Evolutionary conservation across 106 monocot genomes (phyloP), one percentile per base, ranked within the genome.

Genomic region (Dendrobium catenatum): DNA sequence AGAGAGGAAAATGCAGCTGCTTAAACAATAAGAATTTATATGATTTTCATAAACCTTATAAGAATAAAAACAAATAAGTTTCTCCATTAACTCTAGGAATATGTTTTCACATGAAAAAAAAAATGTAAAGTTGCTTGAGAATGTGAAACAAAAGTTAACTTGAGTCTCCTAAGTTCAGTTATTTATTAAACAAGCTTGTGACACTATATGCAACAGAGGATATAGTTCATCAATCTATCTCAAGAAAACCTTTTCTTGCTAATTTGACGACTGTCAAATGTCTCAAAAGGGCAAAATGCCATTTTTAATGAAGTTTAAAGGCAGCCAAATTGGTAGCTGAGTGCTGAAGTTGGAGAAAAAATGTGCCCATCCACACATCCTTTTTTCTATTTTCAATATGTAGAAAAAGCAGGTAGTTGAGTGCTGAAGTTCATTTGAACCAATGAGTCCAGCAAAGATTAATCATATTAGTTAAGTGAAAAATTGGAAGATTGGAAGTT

Each of bases 1-100:
- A 80, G 48, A 79, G 9, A 81, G 44, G 7, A 77, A 48, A 79
- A 72, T 72, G 76, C 74, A 44, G 76, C 49, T 26, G 67, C 20
- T 68, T 48, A 47, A 78, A 10, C 16, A 2, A 70, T 2, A 70
- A 70, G 24, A 70, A 70, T 4, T 66, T 66, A 66, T 29, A 37
- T 33, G 9, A 37, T 37, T 70, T 70, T 31, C 37, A 70, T 33
- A 70, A 70, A 29, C 15, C 31, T 61, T 13, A 33, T 33, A 4
- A 16, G 70, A 8, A 70, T 37, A 70, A 70, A 70, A 70, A 16
- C 16, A 13, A 70, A 13, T 33, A 40, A 26, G 27, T 37, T 4
- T 37, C 8, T 37, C 33, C 1, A 70, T 2, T 13, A 70, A 11
- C 22, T 19, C 22, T 29, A 33, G 22, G 27, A 70, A 33, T 31